Evolutionary conservation across 371 early-diverging fungal genomes (phyloP).

Genomic region (Paraphysoderma sedebokerense): DNA sequence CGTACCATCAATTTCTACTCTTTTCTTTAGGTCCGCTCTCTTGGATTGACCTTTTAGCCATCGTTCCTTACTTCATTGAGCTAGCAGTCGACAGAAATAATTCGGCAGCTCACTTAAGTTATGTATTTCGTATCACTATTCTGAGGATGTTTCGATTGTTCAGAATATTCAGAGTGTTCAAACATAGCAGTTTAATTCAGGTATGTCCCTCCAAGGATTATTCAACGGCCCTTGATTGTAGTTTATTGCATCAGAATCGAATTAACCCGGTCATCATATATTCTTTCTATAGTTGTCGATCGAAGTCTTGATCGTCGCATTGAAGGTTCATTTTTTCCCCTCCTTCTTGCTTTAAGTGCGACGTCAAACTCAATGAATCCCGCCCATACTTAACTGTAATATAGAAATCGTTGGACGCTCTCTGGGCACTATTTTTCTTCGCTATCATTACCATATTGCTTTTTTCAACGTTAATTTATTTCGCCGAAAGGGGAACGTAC

Average conservation of each 20-base stretch:
- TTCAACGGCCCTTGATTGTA: too few relatives aligned
- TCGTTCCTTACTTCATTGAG: conserved; percentile 65
- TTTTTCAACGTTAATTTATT: conserved; percentile 63
- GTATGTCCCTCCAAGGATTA: too few relatives aligned
- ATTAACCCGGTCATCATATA: too few relatives aligned
- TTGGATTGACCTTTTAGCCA: conserved; percentile 59
- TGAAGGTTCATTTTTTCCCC: too few relatives aligned
- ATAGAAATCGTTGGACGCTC: conserved; percentile 58
- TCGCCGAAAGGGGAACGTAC: conserved; percentile 68
- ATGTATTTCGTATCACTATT: conserved; percentile 69
- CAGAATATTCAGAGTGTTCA: conserved; percentile 65
- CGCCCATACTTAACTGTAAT: too few relatives aligned
- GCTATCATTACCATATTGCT: conserved; percentile 48
- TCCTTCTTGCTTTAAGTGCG: too few relatives aligned
- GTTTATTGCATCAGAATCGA: too few relatives aligned
- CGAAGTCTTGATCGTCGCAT: conserved; percentile 69
- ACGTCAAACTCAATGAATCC: too few relatives aligned
- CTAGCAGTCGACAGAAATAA: conserved; percentile 28
- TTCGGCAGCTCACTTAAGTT: conserved; percentile 11
- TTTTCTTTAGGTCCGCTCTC: too few relatives aligned
- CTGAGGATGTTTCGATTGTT: conserved; percentile 59
- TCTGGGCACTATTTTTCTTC: conserved; percentile 59
- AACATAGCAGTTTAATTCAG: conserved; percentile 47
- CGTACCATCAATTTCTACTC: too few relatives aligned
- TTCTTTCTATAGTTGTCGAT: too few relatives aligned